Conservation (phyloP, 257 asterid genomes). For the Vinca minor region DNA sequence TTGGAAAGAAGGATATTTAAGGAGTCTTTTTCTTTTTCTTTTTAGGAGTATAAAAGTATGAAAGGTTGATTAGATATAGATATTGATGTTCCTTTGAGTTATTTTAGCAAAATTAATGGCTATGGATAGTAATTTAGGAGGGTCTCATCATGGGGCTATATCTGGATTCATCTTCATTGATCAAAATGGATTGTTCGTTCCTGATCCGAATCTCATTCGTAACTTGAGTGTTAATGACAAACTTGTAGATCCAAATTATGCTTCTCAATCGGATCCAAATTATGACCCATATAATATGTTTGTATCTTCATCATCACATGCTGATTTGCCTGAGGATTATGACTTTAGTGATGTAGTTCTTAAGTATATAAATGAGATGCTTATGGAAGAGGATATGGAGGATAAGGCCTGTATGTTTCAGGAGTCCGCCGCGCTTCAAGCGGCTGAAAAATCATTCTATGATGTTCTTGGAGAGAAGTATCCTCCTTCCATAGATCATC, state of each 20-base stretch:
- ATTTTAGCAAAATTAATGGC: constrained; percentile 29
- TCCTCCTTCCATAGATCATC: constrained; percentile 29
- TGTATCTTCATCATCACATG: constrained; percentile 24
- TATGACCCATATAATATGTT: constrained; percentile 10
- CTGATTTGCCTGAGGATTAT: constrained; percentile 41
- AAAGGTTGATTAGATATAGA: constrained; percentile 11
- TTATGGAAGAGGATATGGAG: constrained; percentile 84
- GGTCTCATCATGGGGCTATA: constrained; percentile 16
- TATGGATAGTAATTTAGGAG: constrained; percentile 44
- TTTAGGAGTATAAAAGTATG: neutral
- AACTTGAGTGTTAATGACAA: constrained; percentile 22
- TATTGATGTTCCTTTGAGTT: constrained; percentile 11
- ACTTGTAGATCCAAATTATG: constrained; percentile 19
- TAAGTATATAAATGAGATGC: constrained; percentile 51
- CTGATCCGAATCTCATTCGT: constrained; percentile 22
- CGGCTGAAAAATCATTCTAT: constrained; percentile 65
- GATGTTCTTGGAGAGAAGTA: constrained; percentile 52
- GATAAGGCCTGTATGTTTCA: constrained; percentile 64
- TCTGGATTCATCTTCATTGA: constrained; percentile 24
- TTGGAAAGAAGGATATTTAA: constrained; percentile 4
- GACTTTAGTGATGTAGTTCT: constrained; percentile 65
- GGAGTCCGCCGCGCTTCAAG: constrained; percentile 77
- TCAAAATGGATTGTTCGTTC: constrained; percentile 19
- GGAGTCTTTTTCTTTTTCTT: too few relatives aligned
- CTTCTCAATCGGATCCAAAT: constrained; percentile 13